A percentile compares a stretch with the other conserved stretches of the same genome.
phyloP scores from a whole-genome alignment of 2,329 filamentous ascomycete genomes.

The Blastomyces gilchristii region DNA sequence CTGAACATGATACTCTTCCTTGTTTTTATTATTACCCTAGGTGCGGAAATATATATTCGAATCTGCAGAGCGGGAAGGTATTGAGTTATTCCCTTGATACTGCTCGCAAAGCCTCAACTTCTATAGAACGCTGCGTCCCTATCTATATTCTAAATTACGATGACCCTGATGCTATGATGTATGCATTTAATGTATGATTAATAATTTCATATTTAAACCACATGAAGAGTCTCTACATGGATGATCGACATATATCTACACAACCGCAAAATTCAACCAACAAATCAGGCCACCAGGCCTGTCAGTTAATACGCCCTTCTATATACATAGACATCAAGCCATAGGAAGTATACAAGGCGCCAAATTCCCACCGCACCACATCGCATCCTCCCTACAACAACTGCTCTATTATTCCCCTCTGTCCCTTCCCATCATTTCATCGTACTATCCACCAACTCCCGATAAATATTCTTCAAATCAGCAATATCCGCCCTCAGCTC shows the following conservation, averaged over 20 bases:
- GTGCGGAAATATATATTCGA: conserved; percentile 67
- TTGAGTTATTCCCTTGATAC: conserved; percentile 44
- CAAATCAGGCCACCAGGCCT: background rate
- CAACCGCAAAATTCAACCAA: background rate
- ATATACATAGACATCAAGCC: conserved; percentile 5
- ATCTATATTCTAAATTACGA: background rate
- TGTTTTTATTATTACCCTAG: conserved; percentile 30
- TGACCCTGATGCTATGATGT: background rate
- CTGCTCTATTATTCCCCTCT: background rate
- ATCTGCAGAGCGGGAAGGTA: conserved; percentile 72
- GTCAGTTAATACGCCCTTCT: background rate
- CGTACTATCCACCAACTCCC: conserved; percentile 79
- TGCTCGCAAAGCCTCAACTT: background rate
- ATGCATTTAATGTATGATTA: conserved; percentile 2
- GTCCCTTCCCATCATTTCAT: conserved; percentile 46
- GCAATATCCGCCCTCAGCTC: conserved; percentile 80
- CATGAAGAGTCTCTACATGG: background rate
- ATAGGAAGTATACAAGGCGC: background rate
- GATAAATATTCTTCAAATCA: conserved; percentile 93
- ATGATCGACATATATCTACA: background rate
- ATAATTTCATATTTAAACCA: background rate
- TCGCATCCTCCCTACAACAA: background rate
- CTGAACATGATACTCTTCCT: background rate
- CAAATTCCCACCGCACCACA: too few relatives aligned
- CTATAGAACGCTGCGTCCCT: background rate